phyloP scores from a whole-genome alignment of 768 basidiomycete genomes.

The Chalciporus sphaerocephalus region DNA sequence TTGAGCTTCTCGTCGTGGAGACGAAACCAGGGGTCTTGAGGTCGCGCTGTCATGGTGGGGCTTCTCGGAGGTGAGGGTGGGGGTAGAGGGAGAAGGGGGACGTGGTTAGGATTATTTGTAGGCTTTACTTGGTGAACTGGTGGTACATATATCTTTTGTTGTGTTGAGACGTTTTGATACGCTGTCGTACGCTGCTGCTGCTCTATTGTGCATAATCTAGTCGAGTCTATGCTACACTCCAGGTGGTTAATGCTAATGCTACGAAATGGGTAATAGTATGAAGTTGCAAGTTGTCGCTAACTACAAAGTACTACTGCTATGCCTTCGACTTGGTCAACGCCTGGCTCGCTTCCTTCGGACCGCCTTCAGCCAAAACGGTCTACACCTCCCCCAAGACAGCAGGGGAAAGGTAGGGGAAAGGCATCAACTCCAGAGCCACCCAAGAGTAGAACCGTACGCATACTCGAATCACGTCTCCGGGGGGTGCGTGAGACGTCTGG shows the following conservation, averaged over 20 bases:
- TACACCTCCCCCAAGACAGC: slow-evolving; percentile 15
- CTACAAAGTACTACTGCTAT: background rate
- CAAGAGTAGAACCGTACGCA: slow-evolving; percentile 48
- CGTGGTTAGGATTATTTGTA: slow-evolving; percentile 7
- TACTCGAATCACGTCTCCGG: slow-evolving; percentile 45
- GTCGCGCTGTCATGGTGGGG: slow-evolving; percentile 4
- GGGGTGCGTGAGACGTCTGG: slow-evolving; percentile 35
- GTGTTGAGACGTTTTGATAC: slow-evolving; percentile 9
- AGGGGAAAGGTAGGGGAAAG: slow-evolving; percentile 40
- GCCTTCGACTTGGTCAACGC: slow-evolving; percentile 24
- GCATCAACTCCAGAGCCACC: slow-evolving; percentile 30
- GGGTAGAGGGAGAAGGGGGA: background rate
- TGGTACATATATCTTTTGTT: slow-evolving; percentile 17
- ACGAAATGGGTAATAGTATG: too few relatives aligned
- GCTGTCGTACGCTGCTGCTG: background rate
- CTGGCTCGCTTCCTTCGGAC: slow-evolving; percentile 54
- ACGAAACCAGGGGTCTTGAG: slow-evolving; percentile 59
- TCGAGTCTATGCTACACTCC: too few relatives aligned
- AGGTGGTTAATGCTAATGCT: too few relatives aligned
- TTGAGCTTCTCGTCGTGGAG: slow-evolving; percentile 70
- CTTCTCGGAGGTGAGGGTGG: background rate
- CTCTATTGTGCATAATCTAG: background rate
- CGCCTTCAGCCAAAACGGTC: slow-evolving; percentile 38
- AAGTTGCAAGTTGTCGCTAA: background rate
- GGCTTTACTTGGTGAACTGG: slow-evolving; percentile 5